These are phyloP conservation scores for Rhizophora mangle DNA, from an alignment of 345 rosid genomes.

Conservation along the genomic window DNA sequence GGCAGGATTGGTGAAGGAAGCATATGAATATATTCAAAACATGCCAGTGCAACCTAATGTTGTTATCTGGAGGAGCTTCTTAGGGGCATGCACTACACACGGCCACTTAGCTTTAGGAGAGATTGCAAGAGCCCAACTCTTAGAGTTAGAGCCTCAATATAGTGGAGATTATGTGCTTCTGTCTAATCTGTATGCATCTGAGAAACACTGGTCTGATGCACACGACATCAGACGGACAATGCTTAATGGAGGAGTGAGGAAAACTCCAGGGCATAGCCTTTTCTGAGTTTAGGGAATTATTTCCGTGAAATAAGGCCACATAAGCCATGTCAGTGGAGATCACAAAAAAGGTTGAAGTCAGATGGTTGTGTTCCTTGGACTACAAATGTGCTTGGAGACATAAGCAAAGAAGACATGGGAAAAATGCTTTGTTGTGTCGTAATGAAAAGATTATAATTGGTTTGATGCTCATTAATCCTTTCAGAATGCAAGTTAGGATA, in stretches of 20 bases:
- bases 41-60: conserved; percentile 71
- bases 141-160: conserved; percentile 60
- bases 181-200: conserved; percentile 77
- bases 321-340: conserved; percentile 64
- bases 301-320: conserved; percentile 69
- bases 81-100: conserved; percentile 66
- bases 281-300: conserved; percentile 64
- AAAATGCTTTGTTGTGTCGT: conserved; percentile 47
- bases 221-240: conserved; percentile 62
- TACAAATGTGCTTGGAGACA: conserved; percentile 56
- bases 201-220: conserved; percentile 68
- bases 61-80: conserved; percentile 74
- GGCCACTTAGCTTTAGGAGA: conserved; percentile 63
- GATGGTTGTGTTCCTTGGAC: conserved; percentile 62
- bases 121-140: conserved; percentile 46
- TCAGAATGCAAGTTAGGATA: too few relatives aligned
- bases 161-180: conserved; percentile 81
- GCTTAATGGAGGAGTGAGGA: conserved; percentile 55
- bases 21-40: conserved; percentile 44
- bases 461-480: too few relatives aligned
- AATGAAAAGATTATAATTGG: too few relatives aligned
- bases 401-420: conserved; percentile 83
- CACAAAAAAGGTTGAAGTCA: conserved; percentile 44
- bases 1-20: conserved; percentile 68
- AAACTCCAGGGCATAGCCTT: conserved; percentile 65